phyloP scores from a whole-genome alignment of 1,284 basidiomycete genomes.

The Macrocystidia cucumis region DNA sequence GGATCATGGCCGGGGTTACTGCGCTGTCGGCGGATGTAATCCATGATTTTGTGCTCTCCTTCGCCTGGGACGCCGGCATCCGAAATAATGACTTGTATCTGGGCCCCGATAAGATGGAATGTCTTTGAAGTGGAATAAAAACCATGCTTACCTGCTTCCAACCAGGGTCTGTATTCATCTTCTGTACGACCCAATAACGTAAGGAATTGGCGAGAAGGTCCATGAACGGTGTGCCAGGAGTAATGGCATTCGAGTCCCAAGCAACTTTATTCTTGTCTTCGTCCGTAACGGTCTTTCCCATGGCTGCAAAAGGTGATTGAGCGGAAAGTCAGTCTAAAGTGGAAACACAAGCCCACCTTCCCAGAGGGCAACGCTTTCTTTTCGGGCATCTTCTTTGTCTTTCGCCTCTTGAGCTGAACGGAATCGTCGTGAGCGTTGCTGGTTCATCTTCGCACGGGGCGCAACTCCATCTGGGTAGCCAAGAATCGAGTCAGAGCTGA shows the following conservation, averaged over 20 bases:
- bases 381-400: slow-evolving; percentile 84
- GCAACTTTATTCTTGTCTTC: slow-evolving; percentile 80
- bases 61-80: slow-evolving; percentile 97
- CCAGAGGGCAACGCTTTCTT: slow-evolving; percentile 80
- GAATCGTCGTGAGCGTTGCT: slow-evolving; percentile 95
- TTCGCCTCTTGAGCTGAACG: slow-evolving; percentile 92
- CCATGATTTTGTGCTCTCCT: slow-evolving; percentile 99
- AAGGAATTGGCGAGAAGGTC: slow-evolving; percentile 82
- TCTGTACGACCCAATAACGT: slow-evolving; percentile 95
- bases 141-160: slow-evolving; percentile 82
- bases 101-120: slow-evolving; percentile 1
- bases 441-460: slow-evolving; percentile 99
- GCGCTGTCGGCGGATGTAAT: slow-evolving; percentile 91
- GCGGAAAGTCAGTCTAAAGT: neutral
- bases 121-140: slow-evolving; percentile 1
- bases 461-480: slow-evolving; percentile 83
- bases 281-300: slow-evolving; percentile 87
- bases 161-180: slow-evolving; percentile 91
- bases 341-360: slow-evolving; percentile 53
- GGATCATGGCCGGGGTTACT: slow-evolving; percentile 86
- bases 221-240: slow-evolving; percentile 99
- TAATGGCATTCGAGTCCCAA: slow-evolving; percentile 99
- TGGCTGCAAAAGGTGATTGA: slow-evolving; percentile 38
- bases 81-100: slow-evolving; percentile 95
- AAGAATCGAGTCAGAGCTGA: slow-evolving; percentile 1